phyloP scores from a whole-genome alignment of 345 rosid genomes.

The Populus pruinosa region DNA sequence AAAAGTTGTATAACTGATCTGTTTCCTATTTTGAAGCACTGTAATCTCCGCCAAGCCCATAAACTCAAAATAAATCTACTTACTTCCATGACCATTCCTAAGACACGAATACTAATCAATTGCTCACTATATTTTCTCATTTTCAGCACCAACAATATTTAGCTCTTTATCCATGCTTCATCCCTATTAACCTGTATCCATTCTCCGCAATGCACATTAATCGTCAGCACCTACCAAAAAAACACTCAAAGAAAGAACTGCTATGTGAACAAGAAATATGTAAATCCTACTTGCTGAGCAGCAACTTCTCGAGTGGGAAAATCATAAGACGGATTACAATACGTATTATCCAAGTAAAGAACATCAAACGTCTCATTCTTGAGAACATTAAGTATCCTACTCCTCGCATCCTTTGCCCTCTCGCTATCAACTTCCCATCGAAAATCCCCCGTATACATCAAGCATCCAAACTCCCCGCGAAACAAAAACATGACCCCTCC shows the following conservation, averaged over 20 bases:
- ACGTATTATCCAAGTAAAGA: conserved; percentile 75
- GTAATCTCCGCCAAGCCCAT: no score
- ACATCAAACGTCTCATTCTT: conserved; percentile 34
- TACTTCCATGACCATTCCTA: no score
- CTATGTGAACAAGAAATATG: neutral
- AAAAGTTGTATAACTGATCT: neutral
- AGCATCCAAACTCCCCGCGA: conserved; percentile 67
- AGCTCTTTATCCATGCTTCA: no score
- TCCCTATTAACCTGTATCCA: no score
- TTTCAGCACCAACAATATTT: no score
- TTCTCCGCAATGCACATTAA: no score
- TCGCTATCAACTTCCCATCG: conserved; percentile 50
- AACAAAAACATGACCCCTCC: conserved; percentile 79
- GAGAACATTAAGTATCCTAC: conserved; percentile 43
- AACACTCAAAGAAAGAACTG: no score
- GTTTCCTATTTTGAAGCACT: neutral
- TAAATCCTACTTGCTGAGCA: conserved; percentile 43
- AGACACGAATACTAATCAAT: no score
- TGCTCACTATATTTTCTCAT: no score
- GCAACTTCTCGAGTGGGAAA: conserved; percentile 63
- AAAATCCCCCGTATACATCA: conserved; percentile 73
- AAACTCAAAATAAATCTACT: no score
- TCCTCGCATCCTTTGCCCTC: conserved; percentile 30
- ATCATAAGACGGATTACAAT: conserved; percentile 57
- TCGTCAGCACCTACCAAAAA: no score